phyloP scores from a whole-genome alignment of 1,284 basidiomycete species.

The Heterobasidion occidentale region DNA sequence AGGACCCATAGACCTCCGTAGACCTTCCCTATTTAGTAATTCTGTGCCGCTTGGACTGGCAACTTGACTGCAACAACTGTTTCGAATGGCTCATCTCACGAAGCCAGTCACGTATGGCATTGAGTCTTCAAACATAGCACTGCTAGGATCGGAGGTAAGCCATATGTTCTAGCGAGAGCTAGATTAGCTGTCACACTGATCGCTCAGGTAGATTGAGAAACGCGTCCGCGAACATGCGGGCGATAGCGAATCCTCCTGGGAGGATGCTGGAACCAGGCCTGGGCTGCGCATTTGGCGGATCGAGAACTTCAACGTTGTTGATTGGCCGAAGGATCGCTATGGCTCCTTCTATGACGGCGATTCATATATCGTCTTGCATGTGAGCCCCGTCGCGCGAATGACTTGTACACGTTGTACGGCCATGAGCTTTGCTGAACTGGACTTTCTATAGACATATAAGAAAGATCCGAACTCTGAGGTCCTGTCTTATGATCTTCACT shows the following conservation, averaged over 20 bases:
- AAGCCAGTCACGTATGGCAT: neutral
- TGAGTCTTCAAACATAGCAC: neutral
- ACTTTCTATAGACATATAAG: constrained; percentile 34
- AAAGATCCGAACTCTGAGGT: constrained; percentile 35
- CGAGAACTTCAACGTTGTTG: constrained; percentile 47
- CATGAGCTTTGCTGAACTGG: no score
- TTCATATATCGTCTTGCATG: constrained; percentile 56
- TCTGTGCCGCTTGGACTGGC: no score
- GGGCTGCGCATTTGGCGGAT: constrained; percentile 53
- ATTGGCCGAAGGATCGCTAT: constrained; percentile 42
- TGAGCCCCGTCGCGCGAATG: constrained; percentile 18
- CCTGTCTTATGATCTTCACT: constrained; percentile 53
- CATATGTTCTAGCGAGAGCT: neutral
- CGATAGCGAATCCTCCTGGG: constrained; percentile 46
- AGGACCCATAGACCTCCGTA: no score
- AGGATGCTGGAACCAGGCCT: constrained; percentile 30
- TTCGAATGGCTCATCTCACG: neutral
- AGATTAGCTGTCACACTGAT: neutral
- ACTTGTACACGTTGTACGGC: neutral
- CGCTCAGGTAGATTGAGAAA: constrained; percentile 40
- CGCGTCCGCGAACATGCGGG: constrained; percentile 45
- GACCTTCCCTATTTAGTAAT: no score
- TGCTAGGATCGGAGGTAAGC: constrained; percentile 38
- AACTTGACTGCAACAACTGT: neutral
- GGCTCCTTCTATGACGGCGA: constrained; percentile 59